These are phyloP conservation scores for Babesia bovis DNA, from an alignment of 169 alveolate species.

Conservation along the genomic window DNA sequence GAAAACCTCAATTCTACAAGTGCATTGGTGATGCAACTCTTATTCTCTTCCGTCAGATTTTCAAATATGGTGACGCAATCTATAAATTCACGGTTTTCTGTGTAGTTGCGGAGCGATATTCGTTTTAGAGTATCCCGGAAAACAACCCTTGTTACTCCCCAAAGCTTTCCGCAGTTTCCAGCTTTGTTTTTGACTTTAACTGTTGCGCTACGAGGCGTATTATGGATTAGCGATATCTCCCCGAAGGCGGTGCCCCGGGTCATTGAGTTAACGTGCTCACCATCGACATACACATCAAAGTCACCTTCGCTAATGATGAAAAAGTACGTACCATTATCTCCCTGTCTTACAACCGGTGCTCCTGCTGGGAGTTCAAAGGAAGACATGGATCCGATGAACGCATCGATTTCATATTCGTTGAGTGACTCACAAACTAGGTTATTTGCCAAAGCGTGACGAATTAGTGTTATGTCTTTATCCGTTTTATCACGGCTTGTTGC, in stretches of 20 bases:
- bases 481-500: slow-evolving; percentile 74
- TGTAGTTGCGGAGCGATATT: slow-evolving; percentile 84
- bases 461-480: slow-evolving; percentile 75
- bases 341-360: slow-evolving; percentile 84
- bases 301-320: slow-evolving; percentile 84
- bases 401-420: slow-evolving; percentile 84
- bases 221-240: slow-evolving; percentile 96
- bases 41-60: slow-evolving; percentile 85
- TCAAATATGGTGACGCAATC: slow-evolving; percentile 88
- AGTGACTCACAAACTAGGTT: slow-evolving; percentile 84
- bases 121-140: slow-evolving; percentile 88
- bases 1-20: slow-evolving; percentile 81
- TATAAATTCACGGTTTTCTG: slow-evolving; percentile 86
- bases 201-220: slow-evolving; percentile 97
- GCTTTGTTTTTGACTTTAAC: slow-evolving; percentile 88
- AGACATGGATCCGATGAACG: slow-evolving; percentile 86
- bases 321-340: slow-evolving; percentile 84
- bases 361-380: slow-evolving; percentile 82
- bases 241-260: slow-evolving; percentile 95
- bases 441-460: slow-evolving; percentile 77
- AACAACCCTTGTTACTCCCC: slow-evolving; percentile 92
- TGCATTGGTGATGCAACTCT: slow-evolving; percentile 86
- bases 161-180: slow-evolving; percentile 87
- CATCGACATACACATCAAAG: slow-evolving; percentile 87
- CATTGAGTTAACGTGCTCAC: slow-evolving; percentile 84